phyloP scores from a whole-genome alignment of 352 stramenopile genomes.

The Thraustochytrium sp. region DNA sequence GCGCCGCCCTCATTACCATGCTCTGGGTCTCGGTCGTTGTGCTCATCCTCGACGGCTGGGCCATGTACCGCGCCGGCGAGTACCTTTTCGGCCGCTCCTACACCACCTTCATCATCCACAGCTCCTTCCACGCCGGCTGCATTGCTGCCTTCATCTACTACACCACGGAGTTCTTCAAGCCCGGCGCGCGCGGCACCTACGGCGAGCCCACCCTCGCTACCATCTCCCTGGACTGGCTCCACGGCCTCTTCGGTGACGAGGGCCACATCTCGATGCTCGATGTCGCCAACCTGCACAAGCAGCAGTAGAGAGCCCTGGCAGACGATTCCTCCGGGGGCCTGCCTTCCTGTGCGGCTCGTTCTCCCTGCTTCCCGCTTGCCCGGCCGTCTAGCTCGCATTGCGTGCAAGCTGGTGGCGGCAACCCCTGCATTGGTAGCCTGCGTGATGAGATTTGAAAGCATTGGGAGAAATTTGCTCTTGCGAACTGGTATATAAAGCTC shows the following conservation, averaged over 20 bases:
- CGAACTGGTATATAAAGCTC: no score
- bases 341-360: neutral
- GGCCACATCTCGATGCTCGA: slow-evolving; percentile 9
- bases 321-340: neutral
- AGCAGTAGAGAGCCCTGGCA: neutral
- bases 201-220: slow-evolving; percentile 7
- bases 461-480: no score
- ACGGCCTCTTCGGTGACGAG: slow-evolving; percentile 42
- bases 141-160: slow-evolving; percentile 14
- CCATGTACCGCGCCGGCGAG: slow-evolving; percentile 39
- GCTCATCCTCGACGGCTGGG: slow-evolving; percentile 41
- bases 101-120: neutral
- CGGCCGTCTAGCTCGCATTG: neutral
- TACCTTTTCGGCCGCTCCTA: neutral
- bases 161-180: slow-evolving; percentile 34
- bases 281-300: neutral
- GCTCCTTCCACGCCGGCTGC: neutral
- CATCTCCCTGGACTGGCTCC: neutral
- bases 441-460: no score
- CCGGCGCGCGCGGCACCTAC: neutral
- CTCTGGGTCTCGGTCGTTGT: slow-evolving; percentile 46
- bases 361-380: neutral
- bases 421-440: no score
- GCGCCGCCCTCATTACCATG: slow-evolving; percentile 44
- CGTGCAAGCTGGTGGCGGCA: no score